A percentile compares a stretch with the other conserved stretches of the same genome.
Evolutionary conservation across 2,329 filamentous ascomycete genomes (phyloP).

Genomic region (Hypocrella siamensis): DNA sequence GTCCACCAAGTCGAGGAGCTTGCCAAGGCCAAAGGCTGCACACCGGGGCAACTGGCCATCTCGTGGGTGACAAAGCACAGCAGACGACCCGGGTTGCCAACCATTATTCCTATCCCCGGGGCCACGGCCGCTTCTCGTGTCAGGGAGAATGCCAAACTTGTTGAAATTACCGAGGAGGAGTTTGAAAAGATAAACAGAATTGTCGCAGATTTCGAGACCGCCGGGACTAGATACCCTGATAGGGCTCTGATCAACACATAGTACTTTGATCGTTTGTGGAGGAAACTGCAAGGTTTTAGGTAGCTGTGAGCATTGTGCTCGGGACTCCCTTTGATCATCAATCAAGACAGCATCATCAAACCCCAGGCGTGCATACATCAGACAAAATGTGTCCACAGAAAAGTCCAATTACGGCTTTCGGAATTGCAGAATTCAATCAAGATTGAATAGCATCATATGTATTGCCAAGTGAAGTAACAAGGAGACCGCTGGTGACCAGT

Average conservation of each 20-base stretch:
- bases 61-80: slow-evolving; percentile 42
- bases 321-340: background rate
- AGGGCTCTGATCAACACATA: slow-evolving; percentile 2
- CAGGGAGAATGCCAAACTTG: slow-evolving; percentile 39
- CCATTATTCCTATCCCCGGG: slow-evolving; percentile 51
- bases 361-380: background rate
- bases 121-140: slow-evolving; percentile 41
- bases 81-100: slow-evolving; percentile 33
- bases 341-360: too few relatives aligned
- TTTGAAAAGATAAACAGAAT: slow-evolving; percentile 31
- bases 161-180: slow-evolving; percentile 34
- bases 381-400: slow-evolving; percentile 15
- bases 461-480: background rate
- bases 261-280: background rate
- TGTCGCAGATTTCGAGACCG: slow-evolving; percentile 29
- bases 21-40: slow-evolving; percentile 43
- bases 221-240: slow-evolving; percentile 32
- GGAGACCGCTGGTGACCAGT: background rate
- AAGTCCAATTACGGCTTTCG: slow-evolving; percentile 15
- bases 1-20: slow-evolving; percentile 40
- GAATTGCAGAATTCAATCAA: slow-evolving; percentile 35
- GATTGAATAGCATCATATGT: slow-evolving; percentile 20
- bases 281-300: background rate
- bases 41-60: slow-evolving; percentile 49
- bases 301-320: background rate